Conservation (phyloP, 2,329 filamentous ascomycete genomes). For the Coniochaeta prunicola region DNA sequence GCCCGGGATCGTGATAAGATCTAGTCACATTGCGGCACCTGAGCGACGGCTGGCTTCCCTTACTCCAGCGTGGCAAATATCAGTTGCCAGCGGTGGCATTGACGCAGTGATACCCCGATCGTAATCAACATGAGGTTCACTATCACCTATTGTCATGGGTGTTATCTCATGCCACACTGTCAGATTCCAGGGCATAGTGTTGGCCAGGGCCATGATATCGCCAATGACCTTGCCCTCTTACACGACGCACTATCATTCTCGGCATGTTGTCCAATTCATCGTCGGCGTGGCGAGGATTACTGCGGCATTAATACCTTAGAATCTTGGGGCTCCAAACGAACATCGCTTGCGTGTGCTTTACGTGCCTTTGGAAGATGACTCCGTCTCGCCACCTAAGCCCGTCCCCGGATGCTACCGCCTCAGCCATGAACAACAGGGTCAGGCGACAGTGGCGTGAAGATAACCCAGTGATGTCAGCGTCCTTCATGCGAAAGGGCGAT, state of each 20-base stretch:
- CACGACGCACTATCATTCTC: not conserved
- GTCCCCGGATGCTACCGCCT: not conserved
- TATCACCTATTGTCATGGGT: not conserved
- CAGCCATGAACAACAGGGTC: not conserved
- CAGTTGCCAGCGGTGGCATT: not conserved
- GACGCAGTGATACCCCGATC: not conserved
- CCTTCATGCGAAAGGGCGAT: not conserved
- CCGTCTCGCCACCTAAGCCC: not conserved
- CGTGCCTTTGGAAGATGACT: not conserved
- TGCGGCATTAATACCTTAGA: not conserved
- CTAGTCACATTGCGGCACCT: not conserved
- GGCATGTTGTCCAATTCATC: too few species aligned
- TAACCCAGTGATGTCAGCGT: not conserved
- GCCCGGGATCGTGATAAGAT: not conserved
- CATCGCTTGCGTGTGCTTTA: not conserved
- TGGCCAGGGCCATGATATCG: not conserved
- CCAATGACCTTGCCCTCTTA: not conserved
- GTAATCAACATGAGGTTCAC: not conserved
- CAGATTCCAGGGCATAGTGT: not conserved
- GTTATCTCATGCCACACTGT: not conserved
- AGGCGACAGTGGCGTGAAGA: not conserved
- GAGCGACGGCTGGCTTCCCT: not conserved
- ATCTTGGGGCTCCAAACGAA: not conserved
- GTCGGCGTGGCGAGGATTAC: too few species aligned
- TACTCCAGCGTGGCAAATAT: not conserved